Base-by-base conservation (phyloP, 1,284 basidiomycete genomes). In the Somion occarium region DNA sequence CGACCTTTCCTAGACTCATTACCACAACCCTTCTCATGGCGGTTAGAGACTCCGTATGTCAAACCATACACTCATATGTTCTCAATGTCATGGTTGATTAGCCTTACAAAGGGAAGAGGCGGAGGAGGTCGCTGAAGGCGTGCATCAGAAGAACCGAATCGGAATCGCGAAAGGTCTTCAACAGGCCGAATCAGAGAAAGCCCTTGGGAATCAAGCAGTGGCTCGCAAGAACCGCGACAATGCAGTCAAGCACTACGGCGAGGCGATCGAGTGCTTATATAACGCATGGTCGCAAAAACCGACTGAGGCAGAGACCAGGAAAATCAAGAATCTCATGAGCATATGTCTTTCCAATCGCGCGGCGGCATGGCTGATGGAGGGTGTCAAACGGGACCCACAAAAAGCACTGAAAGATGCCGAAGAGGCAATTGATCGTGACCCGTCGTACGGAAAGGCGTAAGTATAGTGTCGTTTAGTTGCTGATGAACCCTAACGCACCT, bases 1-100 rank as follows among this genome's bases (percentile, higher is more conserved):
- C 57, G 58, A 39, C 66, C 66, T 9, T 73, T 72, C 58, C 59
- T 72, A n/a, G 63, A 71, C 51, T 65, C 69, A 0, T 63, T 72
- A 15, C 69, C 69, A 1, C 43, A 57, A 1, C 64, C 66, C 13
- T 71, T 71, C 53, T 59, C 58, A 24, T 72, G 71, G 70, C 55
- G 65, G 1, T 41, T 71, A 3, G 70, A 71, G 56, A 70, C 67
- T 3, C 46, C 39, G 60, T 61, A 37, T 37, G 59, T 55, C 18
- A 20, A 19, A 43, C n/a, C 9, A 25, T 44, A n/a, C 22, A 42
- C 37, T 30, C 20, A 25, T 12, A n/a, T 19, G n/a, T 22, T 38
- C 23, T 15, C 30, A 62, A n/a, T n/a, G n/a, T n/a, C n/a, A n/a
- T n/a, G n/a, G n/a, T n/a, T n/a, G n/a, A n/a, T n/a, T n/a, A n/a